phyloP scores from a whole-genome alignment of 2,329 filamentous ascomycete species.

The Hypoxylon sp. region DNA sequence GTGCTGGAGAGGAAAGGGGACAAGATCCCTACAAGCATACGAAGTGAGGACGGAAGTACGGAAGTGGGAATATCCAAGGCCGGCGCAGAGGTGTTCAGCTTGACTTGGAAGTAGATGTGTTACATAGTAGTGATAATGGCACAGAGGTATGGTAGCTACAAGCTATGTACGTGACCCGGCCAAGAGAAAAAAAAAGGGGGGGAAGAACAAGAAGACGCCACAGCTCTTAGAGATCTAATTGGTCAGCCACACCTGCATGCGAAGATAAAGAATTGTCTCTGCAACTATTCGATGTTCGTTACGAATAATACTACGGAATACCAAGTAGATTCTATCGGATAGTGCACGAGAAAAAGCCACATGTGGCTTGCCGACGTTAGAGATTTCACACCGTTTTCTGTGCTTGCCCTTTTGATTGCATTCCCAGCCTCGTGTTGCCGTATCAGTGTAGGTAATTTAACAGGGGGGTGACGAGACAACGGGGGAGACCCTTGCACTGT shows the following conservation, averaged over 20 bases:
- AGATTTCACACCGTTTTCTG: slow-evolving; percentile 7
- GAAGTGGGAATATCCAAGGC: slow-evolving; percentile 60
- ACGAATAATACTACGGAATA: too few species aligned
- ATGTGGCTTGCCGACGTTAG: background rate
- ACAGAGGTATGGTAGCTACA: background rate
- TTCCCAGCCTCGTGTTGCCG: slow-evolving; percentile 39
- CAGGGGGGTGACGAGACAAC: slow-evolving; percentile 23
- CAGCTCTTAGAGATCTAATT: too few species aligned
- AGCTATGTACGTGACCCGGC: too few species aligned
- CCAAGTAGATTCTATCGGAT: too few species aligned
- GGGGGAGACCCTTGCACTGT: slow-evolving; percentile 31
- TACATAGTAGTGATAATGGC: background rate
- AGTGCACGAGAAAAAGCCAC: slow-evolving; percentile 1
- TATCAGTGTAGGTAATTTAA: slow-evolving; percentile 24
- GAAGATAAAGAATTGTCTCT: too few species aligned
- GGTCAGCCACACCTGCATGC: too few species aligned
- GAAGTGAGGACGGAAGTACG: slow-evolving; percentile 53
- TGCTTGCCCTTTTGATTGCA: slow-evolving; percentile 19
- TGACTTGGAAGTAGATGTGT: slow-evolving; percentile 51
- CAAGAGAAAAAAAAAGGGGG: too few species aligned
- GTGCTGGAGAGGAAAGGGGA: slow-evolving; percentile 65
- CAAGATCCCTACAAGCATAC: slow-evolving; percentile 55
- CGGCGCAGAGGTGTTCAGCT: slow-evolving; percentile 56
- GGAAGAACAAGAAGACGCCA: too few species aligned
- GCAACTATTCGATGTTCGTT: too few species aligned